Evolutionary conservation across 2,329 filamentous ascomycete species (phyloP), one percentile per base, ranked within the genome.

Genomic region (Parafenestella ontariensis): DNA sequence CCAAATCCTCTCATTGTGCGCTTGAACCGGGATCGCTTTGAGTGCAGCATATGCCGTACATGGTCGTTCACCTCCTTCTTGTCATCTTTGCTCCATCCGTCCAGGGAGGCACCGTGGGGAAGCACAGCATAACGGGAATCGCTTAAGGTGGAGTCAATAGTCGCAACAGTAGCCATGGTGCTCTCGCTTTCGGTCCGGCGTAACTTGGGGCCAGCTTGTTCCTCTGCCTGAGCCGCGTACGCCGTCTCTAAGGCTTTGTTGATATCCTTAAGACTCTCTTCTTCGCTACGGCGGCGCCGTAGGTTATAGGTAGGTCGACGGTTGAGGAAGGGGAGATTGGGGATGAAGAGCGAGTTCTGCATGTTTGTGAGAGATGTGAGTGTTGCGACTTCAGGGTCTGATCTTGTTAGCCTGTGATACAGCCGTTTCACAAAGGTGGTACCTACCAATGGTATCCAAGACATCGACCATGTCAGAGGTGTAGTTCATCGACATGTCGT

Each of bases 1-100:
- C 87, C 85, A 68, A 96, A 96, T 0, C 90, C 91, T 71, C 86
- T 88, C 85, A 93, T 86, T 11, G 85, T 80, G 33, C 90, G 88
- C 76, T 92, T 94, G 78, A 96, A 90, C 54, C 87, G 89, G 31
- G 89, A 89, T 15, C 90, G 85, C 49, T 87, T 85, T 6, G 92
- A 96, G 75, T 96, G 92, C 37, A 96, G 77, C 86, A 95, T 91
- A 70, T 96, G 92, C 28, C 92, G 84, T 17, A 96, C 92, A 71
- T 94, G 88, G 62, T 96, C 92, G 67, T 96, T 91, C 34, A 96
- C 78, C 70, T 91, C 87, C 56, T 83, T 82, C 69, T 92, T 88
- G 58, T 96, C 91, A 43, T 87, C 85, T 6, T 84, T 82, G 2
- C 78, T 87, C 92, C 92, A 96, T 11, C 88, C 89, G 6, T 90